phyloP scores from a whole-genome alignment of 768 basidiomycete species.

The Boletus bicolor region DNA sequence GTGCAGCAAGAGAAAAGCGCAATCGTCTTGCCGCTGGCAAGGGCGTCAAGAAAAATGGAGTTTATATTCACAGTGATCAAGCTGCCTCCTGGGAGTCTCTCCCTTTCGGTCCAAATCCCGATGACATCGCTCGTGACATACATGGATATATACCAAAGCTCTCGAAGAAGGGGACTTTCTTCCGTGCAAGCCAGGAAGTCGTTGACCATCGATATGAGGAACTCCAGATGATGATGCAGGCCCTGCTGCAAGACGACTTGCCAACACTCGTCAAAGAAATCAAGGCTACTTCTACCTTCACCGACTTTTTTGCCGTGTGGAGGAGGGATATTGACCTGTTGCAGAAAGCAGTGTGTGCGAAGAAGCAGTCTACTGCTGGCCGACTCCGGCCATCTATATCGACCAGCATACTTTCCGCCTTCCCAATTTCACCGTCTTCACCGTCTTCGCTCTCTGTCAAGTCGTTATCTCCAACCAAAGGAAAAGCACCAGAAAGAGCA shows the following conservation, averaged over 20 bases:
- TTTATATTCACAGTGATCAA: constrained; percentile 64
- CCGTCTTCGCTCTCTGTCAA: constrained; percentile 9
- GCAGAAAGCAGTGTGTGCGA: constrained; percentile 34
- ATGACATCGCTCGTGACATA: constrained; percentile 65
- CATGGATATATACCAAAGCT: constrained; percentile 65
- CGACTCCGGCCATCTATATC: constrained; percentile 44
- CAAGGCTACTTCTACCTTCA: constrained; percentile 51
- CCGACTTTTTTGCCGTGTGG: constrained; percentile 82
- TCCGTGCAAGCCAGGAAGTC: constrained; percentile 65
- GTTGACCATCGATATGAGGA: constrained; percentile 62
- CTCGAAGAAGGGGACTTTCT: constrained; percentile 68
- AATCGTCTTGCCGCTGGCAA: constrained; percentile 67
- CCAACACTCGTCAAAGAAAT: constrained; percentile 68
- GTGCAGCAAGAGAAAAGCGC: constrained; percentile 64
- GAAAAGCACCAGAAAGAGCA: constrained; percentile 9
- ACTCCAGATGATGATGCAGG: constrained; percentile 54
- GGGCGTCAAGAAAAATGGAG: constrained; percentile 67
- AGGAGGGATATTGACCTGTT: constrained; percentile 63
- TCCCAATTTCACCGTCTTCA: constrained; percentile 38
- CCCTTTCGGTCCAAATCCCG: constrained; percentile 79
- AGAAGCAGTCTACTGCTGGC: constrained; percentile 16
- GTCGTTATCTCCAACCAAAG: constrained; percentile 8
- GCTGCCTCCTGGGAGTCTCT: constrained; percentile 85
- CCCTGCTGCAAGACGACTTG: constrained; percentile 56
- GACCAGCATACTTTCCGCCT: constrained; percentile 55